Evolutionary conservation across 306 rosid species (phyloP), one percentile per base, ranked within the genome.

Genomic region (Fragaria ananassa): DNA sequence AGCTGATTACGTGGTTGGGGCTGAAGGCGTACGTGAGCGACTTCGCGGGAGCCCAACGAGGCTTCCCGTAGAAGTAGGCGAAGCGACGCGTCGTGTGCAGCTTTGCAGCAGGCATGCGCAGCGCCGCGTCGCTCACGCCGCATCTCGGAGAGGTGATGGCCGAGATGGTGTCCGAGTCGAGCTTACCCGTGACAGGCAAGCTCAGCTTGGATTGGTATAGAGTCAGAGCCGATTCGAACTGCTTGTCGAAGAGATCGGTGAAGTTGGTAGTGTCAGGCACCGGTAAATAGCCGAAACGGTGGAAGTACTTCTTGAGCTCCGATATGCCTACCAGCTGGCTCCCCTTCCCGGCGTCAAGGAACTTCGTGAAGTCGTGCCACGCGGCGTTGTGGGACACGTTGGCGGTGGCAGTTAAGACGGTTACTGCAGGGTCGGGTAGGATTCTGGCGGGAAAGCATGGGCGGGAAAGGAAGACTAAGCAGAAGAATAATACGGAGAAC

Each of bases 221-320:
- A 5, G 78, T 18, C 19, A 95, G 56, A 39, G 98, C 98, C 23
- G 96, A 81, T 57, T 86, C 86, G 29, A 95, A 74, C 2, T 88
- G 83, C 2, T 76, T 61, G 23, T 94, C 98, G 70, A 94, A 90
- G 18, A n/a, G 37, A 76, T 95, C 90, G 12, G 91, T 88, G 85
- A 86, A 90, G 70, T 85, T 79, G 70, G 78, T 10, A 19, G 71
- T 76, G 39, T 71, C 66, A 31, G 88, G 63, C 6, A 56, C 34
- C 35, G 93, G 54, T 17, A 95, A 93, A 73, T 95, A 95, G 9
- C 98, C 98, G 85, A 95, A 95, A 3, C 87, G 96, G 82, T 84
- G 83, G 84, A 95, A 86, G 81, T 90, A 95, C 68, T 79, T 85
- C 75, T 92, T 95, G 15, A 95, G 89, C 81, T 92, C 86, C 18